Evolutionary conservation across 805 yeast genomes (phyloP), one percentile per base, ranked within the genome.

Genomic region (Suhomyces sp.): DNA sequence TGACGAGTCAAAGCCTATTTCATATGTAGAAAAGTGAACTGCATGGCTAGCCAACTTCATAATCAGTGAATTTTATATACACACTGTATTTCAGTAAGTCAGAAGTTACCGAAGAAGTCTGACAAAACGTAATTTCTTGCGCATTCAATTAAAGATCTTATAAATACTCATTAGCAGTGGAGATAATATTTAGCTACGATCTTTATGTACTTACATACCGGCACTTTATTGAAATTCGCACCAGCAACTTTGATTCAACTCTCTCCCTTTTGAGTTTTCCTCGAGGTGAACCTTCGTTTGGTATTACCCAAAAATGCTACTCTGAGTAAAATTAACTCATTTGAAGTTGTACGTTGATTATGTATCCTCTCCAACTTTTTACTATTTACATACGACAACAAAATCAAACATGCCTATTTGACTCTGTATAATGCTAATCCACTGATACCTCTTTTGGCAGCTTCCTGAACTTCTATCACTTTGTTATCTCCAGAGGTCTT

Each of bases 361-460:
- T 17, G 19, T n/a, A 20, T 17, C 44, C 44, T 41, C 44, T 20
- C 29, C 44, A 41, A 45, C 15, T 48, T 25, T 37, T 37, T 21
- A 44, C 53, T 50, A 50, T 50, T 41, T 50, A 50, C 53, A 49
- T 15, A 35, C 40, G 37, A 33, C 19, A 13, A n/a, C 31, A 29
- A 17, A 10, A 19, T 10, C 29, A 17, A 15, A 15, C n/a, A n/a
- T 10, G 4, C 35, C 55, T 67, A 83, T 64, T 76, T 81, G 46
- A 86, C 82, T 64, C 97, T 85, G 67, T 96, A 89, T 56, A 94
- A 76, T 15, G 89, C 84, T 73, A 89, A 86, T 44, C 97, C 97
- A 24, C 78, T 80, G 43, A 85, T 61, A 50, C 84, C 81, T 64
- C 81, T 84, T 55, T 82, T 80, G 21, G 93, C 87, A 35, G 97